Base-by-base conservation (phyloP, 2,329 filamentous ascomycete genomes). In the Aspergillus pseudoglaucus region DNA sequence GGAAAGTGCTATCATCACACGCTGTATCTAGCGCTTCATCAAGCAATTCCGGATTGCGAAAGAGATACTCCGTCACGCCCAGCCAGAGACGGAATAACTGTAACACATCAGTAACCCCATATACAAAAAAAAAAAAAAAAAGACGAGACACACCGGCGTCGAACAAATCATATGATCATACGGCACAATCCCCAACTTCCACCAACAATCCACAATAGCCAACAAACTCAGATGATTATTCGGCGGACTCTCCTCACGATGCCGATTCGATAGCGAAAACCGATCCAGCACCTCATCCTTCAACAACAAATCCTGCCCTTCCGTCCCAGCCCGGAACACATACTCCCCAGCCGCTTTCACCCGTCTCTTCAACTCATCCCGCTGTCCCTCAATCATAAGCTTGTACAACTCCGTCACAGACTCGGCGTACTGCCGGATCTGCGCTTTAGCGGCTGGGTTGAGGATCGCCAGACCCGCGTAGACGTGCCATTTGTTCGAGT, bases 81-180 rank as follows among this genome's bases (percentile, higher is more conserved):
- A 98, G 80, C 82, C 93, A 96, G 55, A 98, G 82, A 44, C 93
- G 87, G 75, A 98, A 98, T 42, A 97, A 81, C 73, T 84, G 41
- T 17, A 2, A 17, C 15, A 20, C 30, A 32, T 37, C 33, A 37
- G 25, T 12, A 30, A 30, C 4, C 25, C 25, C 25, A 12, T 30
- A 30, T 30, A 30, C n/a, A n/a, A n/a, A n/a, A n/a, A n/a, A n/a
- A n/a, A n/a, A n/a, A n/a, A n/a, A n/a, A n/a, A n/a, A n/a, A n/a
- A n/a, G n/a, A n/a, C n/a, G n/a, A n/a, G n/a, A 72, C 79, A 65
- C 63, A 84, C 81, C 43, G 93, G 93, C 35, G 93, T 98, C 46
- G 90, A 95, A 74, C 93, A 98, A 58, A 98, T 94, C 90, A 98
- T 98, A 75, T 98, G 94, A 70, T 98, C 91, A 68, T 98, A 98